A percentile compares a stretch with the other conserved stretches of the same genome.
Evolutionary conservation across 257 asterid species (phyloP).

Genomic region (Gentiana straminea): DNA sequence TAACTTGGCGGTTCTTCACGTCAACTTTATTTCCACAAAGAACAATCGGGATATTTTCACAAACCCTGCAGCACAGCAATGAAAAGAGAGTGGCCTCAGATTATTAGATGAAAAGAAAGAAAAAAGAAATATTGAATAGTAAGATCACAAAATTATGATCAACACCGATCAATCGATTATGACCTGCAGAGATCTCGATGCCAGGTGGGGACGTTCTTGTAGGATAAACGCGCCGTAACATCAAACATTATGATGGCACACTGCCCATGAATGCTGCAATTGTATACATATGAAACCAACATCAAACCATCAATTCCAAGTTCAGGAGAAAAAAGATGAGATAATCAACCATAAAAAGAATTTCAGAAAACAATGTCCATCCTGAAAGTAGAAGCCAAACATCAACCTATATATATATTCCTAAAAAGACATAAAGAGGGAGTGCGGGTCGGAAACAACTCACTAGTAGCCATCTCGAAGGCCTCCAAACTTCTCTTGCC

Average conservation of each 20-base stretch:
- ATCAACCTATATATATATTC: too few species aligned
- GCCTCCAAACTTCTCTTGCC: constrained; percentile 94
- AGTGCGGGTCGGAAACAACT: constrained; percentile 15
- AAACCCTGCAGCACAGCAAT: constrained; percentile 2
- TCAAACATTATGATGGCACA: constrained; percentile 91
- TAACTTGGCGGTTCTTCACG: constrained; percentile 7
- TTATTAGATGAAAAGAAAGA: too few species aligned
- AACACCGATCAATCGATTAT: too few species aligned
- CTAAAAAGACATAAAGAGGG: too few species aligned
- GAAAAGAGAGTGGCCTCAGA: too few species aligned
- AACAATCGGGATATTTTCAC: constrained; percentile 8
- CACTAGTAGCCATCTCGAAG: constrained; percentile 91
- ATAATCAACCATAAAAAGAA: too few species aligned
- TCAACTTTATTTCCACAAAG: constrained; percentile 10
- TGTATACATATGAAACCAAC: neutral
- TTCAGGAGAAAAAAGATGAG: too few species aligned
- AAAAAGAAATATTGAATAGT: too few species aligned
- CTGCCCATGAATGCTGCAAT: constrained; percentile 83
- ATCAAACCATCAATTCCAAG: neutral
- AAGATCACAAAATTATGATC: too few species aligned
- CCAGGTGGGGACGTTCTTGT: constrained; percentile 92
- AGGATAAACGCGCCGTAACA: constrained; percentile 79
- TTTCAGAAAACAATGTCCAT: too few species aligned
- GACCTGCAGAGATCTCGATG: constrained; percentile 94
- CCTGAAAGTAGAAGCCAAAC: too few species aligned